Conservation (phyloP, 805 yeast species). For the Candida pseudofarinosa region DNA sequence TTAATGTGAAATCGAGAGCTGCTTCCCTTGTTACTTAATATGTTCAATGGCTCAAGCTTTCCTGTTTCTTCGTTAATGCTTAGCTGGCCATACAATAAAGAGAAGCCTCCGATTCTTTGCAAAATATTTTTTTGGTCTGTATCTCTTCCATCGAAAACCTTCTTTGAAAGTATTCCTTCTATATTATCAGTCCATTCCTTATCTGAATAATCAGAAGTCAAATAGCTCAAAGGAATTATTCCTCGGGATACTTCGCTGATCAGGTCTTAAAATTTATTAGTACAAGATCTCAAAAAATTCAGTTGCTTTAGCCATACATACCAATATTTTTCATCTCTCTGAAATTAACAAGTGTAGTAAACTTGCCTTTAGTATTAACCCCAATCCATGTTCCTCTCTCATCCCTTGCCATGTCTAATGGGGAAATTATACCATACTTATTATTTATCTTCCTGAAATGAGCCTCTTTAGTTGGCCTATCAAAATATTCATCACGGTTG, state of each 20-base stretch:
- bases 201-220: conserved; percentile 31
- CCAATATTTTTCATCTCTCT: conserved; percentile 41
- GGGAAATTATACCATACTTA: conserved; percentile 50
- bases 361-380: conserved; percentile 48
- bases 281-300: too few species aligned
- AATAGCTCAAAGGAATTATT: conserved; percentile 42
- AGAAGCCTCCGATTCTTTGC: conserved; percentile 55
- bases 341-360: conserved; percentile 76
- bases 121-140: conserved; percentile 12
- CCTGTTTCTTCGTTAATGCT: conserved; percentile 17
- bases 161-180: conserved; percentile 8
- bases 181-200: conserved; percentile 44
- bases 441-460: conserved; percentile 25
- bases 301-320: too few species aligned
- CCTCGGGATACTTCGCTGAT: conserved; percentile 50
- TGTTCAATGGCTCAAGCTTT: conserved; percentile 32
- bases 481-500: conserved; percentile 83
- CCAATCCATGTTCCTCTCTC: conserved; percentile 95
- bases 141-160: conserved; percentile 4
- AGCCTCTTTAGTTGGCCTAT: conserved; percentile 67
- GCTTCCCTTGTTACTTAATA: conserved; percentile 50
- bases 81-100: conserved; percentile 53
- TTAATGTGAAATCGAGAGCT: conserved; percentile 27
- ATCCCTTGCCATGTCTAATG: conserved; percentile 65
- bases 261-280: conserved; percentile 15